Evolutionary conservation across 768 basidiomycete genomes (phyloP).

Genomic region (Daedalea quercina): DNA sequence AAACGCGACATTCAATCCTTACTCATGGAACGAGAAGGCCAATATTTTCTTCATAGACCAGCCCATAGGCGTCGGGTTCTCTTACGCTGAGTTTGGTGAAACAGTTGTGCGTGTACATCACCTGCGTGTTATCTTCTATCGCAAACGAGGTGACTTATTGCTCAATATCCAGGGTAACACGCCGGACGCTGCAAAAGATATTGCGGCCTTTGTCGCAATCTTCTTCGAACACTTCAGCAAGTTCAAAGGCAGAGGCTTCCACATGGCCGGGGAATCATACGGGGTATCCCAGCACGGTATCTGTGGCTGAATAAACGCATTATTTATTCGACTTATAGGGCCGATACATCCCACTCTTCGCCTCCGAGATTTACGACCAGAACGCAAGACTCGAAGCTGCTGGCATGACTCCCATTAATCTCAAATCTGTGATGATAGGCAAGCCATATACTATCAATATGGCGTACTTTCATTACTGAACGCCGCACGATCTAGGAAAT

Average conservation of each 20-base stretch:
- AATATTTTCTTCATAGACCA: conserved; percentile 47
- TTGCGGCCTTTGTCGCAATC: conserved; percentile 63
- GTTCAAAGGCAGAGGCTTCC: conserved; percentile 54
- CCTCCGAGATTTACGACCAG: conserved; percentile 41
- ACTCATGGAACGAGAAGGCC: conserved; percentile 65
- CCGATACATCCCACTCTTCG: conserved; percentile 45
- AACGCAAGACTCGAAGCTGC: conserved; percentile 34
- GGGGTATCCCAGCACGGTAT: conserved; percentile 32
- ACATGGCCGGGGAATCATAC: conserved; percentile 42
- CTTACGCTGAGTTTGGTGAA: conserved; percentile 52
- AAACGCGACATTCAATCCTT: conserved; percentile 45
- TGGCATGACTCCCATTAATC: conserved; percentile 43
- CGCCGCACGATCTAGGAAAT: conserved; percentile 41
- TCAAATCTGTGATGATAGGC: conserved; percentile 41
- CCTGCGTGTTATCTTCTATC: conserved; percentile 18
- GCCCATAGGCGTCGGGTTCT: conserved; percentile 31
- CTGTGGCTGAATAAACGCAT: conserved; percentile 11
- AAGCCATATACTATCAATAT: conserved; percentile 25
- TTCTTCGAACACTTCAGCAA: conserved; percentile 71
- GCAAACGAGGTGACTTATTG: conserved; percentile 7
- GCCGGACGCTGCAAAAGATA: conserved; percentile 62
- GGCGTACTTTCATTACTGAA: conserved; percentile 43
- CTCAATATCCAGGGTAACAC: conserved; percentile 41
- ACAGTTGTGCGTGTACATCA: conserved; percentile 39
- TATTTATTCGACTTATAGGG: conserved; percentile 32